phyloP scores from a whole-genome alignment of 768 basidiomycete species.

The Coprinellus aureogranulatus region DNA sequence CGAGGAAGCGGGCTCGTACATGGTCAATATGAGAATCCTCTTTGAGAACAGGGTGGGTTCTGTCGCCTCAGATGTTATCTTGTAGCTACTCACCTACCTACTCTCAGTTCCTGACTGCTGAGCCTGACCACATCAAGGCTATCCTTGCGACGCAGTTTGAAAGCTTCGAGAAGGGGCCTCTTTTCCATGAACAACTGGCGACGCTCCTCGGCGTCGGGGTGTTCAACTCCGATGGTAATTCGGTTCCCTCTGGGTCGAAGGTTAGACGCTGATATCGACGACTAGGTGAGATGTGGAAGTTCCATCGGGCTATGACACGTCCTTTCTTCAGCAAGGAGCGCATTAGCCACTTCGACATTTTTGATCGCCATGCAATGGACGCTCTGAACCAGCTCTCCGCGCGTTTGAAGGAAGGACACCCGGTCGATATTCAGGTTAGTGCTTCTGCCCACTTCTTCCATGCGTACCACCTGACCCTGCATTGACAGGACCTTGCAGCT shows the following conservation, averaged over 20 bases:
- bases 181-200: slow-evolving; percentile 16
- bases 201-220: slow-evolving; percentile 48
- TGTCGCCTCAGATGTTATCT: too few relatives aligned
- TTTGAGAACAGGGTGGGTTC: slow-evolving; percentile 24
- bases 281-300: slow-evolving; percentile 57
- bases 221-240: slow-evolving; percentile 51
- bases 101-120: background rate
- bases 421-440: slow-evolving; percentile 57
- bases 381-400: slow-evolving; percentile 43
- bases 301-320: slow-evolving; percentile 60
- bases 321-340: slow-evolving; percentile 59
- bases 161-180: slow-evolving; percentile 36
- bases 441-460: background rate
- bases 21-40: slow-evolving; percentile 21
- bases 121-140: slow-evolving; percentile 19
- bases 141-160: slow-evolving; percentile 44
- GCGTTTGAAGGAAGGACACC: slow-evolving; percentile 43
- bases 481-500: slow-evolving; percentile 37
- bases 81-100: too few relatives aligned
- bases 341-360: slow-evolving; percentile 54
- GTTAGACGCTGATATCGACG: too few relatives aligned
- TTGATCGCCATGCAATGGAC: slow-evolving; percentile 48
- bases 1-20: slow-evolving; percentile 17
- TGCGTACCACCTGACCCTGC: background rate
- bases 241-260: background rate